These are phyloP conservation scores for Ophiobolus disseminans DNA, from an alignment of 2,329 filamentous ascomycete species.

Conservation along the genomic window DNA sequence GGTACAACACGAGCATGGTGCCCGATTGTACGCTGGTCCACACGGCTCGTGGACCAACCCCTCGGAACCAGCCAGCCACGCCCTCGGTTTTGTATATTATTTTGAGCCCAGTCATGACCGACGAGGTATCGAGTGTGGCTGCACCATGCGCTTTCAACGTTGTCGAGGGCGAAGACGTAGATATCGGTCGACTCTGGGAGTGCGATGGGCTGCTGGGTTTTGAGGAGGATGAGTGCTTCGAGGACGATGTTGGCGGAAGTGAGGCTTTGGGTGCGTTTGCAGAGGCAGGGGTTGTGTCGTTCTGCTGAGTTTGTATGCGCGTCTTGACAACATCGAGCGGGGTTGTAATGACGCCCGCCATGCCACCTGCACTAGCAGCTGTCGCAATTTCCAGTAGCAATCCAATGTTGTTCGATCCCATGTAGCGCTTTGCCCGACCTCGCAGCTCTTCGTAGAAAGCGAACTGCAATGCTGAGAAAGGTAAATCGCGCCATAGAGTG, in stretches of 20 bases:
- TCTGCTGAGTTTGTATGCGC: slow-evolving; percentile 89
- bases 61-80: slow-evolving; percentile 87
- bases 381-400: slow-evolving; percentile 85
- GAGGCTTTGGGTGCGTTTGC: slow-evolving; percentile 21
- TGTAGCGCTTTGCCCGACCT: slow-evolving; percentile 78
- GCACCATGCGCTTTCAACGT: slow-evolving; percentile 80
- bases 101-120: slow-evolving; percentile 80
- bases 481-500: slow-evolving; percentile 90
- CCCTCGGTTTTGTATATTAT: slow-evolving; percentile 93
- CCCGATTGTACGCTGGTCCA: slow-evolving; percentile 98
- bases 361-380: slow-evolving; percentile 85
- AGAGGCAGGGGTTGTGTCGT: slow-evolving; percentile 43
- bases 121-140: slow-evolving; percentile 84
- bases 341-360: slow-evolving; percentile 93
- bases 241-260: slow-evolving; percentile 26
- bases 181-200: slow-evolving; percentile 71
- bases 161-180: slow-evolving; percentile 87
- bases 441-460: slow-evolving; percentile 98
- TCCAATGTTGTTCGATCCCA: slow-evolving; percentile 83
- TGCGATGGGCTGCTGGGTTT: slow-evolving; percentile 33
- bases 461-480: slow-evolving; percentile 95
- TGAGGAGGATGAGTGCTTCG: slow-evolving; percentile 40
- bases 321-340: slow-evolving; percentile 98
- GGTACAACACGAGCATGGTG: slow-evolving; percentile 95
- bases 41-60: slow-evolving; percentile 88